Conservation (phyloP, 2,329 filamentous ascomycete species). For the Arthrobotrys sinensis region DNA sequence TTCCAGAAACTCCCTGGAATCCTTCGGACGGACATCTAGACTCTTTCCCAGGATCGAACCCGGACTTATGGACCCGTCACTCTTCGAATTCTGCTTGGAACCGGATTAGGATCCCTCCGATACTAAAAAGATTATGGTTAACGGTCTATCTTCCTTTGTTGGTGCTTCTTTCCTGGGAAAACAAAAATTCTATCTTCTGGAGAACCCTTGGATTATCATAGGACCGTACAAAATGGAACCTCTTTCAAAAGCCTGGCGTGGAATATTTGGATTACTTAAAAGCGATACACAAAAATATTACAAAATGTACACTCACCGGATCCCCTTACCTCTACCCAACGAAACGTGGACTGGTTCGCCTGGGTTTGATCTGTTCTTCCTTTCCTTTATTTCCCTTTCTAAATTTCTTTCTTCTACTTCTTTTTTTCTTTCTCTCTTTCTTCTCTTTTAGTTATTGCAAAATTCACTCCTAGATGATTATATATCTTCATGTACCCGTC, state of each 20-base stretch:
- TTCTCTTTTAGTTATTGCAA: background rate
- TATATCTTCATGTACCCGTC: conserved; percentile 2
- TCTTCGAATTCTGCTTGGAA: conserved; percentile 24
- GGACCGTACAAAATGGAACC: conserved; percentile 38
- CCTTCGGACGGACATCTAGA: conserved; percentile 37
- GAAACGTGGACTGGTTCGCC: conserved; percentile 15
- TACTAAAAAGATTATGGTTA: conserved; percentile 22
- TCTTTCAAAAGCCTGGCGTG: conserved; percentile 39
- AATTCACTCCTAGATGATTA: background rate
- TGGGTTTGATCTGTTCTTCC: conserved; percentile 1
- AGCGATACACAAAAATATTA: conserved; percentile 20
- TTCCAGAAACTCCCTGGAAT: conserved; percentile 20
- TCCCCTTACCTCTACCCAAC: background rate
- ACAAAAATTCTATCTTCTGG: conserved; percentile 7
- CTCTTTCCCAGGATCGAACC: conserved; percentile 23
- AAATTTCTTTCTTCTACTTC: background rate
- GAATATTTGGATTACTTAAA: conserved; percentile 19
- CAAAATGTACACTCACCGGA: conserved; percentile 18
- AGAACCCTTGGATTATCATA: conserved; percentile 24
- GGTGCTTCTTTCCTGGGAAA: conserved; percentile 10
- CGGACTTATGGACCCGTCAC: conserved; percentile 31
- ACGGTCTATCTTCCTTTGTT: conserved; percentile 9
- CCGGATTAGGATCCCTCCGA: conserved; percentile 11
- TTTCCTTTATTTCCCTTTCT: background rate
- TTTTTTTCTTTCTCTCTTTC: background rate